Conservation (phyloP, 768 basidiomycete species). For the Rhodotorula toruloides region DNA sequence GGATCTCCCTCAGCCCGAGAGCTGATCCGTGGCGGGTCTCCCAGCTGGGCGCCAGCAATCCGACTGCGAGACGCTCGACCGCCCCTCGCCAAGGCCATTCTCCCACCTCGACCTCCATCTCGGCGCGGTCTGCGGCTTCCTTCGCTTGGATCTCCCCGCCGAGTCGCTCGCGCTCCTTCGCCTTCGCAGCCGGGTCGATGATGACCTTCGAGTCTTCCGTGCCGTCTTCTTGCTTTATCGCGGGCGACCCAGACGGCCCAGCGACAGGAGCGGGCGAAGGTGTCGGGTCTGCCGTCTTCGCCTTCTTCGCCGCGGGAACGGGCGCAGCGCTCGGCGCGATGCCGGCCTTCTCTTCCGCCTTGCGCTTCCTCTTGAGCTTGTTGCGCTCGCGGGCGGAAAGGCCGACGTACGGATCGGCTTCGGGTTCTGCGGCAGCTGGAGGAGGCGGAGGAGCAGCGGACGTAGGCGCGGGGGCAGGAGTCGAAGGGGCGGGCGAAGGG, state of each 20-base stretch:
- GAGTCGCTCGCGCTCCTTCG: conserved; percentile 40
- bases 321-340: not conserved
- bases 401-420: conserved; percentile 46
- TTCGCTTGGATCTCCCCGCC: conserved; percentile 61
- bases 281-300: not conserved
- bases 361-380: conserved; percentile 89
- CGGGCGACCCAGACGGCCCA: not conserved
- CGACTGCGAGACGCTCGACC: conserved; percentile 43
- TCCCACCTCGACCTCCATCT: conserved; percentile 69
- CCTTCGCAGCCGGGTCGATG: conserved; percentile 49
- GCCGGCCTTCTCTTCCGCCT: conserved; percentile 52
- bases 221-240: conserved; percentile 43
- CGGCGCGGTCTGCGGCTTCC: not conserved
- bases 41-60: conserved; percentile 73
- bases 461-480: not conserved
- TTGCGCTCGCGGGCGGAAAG: conserved; percentile 90
- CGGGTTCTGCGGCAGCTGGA: conserved; percentile 20
- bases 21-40: conserved; percentile 91
- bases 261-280: not conserved
- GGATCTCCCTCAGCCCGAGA: conserved; percentile 78
- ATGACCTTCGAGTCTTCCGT: conserved; percentile 35
- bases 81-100: conserved; percentile 65
- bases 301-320: conserved; percentile 47
- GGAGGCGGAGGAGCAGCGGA: conserved; percentile 35
- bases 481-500: not conserved